phyloP scores from a whole-genome alignment of 2,329 filamentous ascomycete species.

The Nigrospora sphaerica region DNA sequence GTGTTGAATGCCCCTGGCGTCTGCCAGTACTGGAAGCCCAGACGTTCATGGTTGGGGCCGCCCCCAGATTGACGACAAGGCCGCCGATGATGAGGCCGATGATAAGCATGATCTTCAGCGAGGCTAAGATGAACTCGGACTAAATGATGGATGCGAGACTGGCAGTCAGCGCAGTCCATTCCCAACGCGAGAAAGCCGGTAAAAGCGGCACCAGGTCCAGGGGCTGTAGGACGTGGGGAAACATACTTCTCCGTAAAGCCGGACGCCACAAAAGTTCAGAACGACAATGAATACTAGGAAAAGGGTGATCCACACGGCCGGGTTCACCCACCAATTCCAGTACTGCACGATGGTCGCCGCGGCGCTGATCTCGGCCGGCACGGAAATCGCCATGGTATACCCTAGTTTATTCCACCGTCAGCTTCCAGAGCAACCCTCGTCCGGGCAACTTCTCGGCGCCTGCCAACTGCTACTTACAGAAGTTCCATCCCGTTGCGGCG shows the following conservation, averaged over 20 bases:
- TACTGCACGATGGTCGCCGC: conserved; percentile 70
- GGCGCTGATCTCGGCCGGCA: conserved; percentile 16
- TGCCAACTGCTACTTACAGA: neutral
- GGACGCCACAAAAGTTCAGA: neutral
- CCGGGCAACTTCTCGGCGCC: too few relatives aligned
- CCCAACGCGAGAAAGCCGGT: too few relatives aligned
- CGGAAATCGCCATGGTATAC: neutral
- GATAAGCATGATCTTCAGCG: conserved; percentile 2
- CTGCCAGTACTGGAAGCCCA: conserved; percentile 4
- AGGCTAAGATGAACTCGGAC: conserved; percentile 1
- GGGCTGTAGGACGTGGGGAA: too few relatives aligned
- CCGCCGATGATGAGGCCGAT: conserved; percentile 2
- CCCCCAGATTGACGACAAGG: too few relatives aligned
- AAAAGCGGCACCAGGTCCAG: too few relatives aligned
- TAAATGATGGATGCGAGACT: too few relatives aligned
- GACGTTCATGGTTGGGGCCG: neutral
- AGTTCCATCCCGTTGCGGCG: conserved; percentile 2
- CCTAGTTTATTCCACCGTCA: neutral
- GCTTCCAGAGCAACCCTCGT: neutral
- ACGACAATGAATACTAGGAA: conserved; percentile 61
- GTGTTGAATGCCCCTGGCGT: neutral
- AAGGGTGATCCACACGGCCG: conserved; percentile 65
- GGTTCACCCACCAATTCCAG: conserved; percentile 55
- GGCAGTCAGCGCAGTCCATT: too few relatives aligned
- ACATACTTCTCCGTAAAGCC: neutral